phyloP scores from a whole-genome alignment of 1,284 basidiomycete genomes.

The Sporisorium graminicola region DNA sequence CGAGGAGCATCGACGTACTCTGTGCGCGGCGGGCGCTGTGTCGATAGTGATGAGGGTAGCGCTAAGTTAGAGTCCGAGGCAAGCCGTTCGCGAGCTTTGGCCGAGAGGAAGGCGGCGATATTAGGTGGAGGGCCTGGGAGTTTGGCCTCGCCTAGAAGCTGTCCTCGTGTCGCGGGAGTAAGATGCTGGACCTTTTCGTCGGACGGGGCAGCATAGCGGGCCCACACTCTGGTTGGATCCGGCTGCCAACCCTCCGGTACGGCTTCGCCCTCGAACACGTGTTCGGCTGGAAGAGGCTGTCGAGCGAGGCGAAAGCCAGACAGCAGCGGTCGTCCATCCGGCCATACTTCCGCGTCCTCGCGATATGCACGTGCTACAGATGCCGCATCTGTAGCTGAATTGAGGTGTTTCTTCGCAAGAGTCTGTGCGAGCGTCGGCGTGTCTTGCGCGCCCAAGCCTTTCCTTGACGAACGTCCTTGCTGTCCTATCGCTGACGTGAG shows the following conservation, averaged over 20 bases:
- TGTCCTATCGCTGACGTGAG: neutral
- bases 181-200: constrained; percentile 29
- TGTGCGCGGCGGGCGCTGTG: constrained; percentile 31
- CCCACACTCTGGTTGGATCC: constrained; percentile 83
- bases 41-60: constrained; percentile 20
- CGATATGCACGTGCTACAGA: neutral
- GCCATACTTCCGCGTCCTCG: constrained; percentile 71
- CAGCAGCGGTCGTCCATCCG: constrained; percentile 81
- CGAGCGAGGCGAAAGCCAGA: constrained; percentile 81
- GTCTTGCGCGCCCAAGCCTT: constrained; percentile 77
- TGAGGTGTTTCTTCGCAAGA: neutral
- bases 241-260: constrained; percentile 85
- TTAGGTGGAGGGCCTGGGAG: constrained; percentile 80
- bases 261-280: constrained; percentile 80
- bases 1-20: constrained; percentile 74
- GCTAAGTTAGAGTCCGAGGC: constrained; percentile 74
- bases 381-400: neutral
- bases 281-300: constrained; percentile 79
- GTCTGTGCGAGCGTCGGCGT: constrained; percentile 8
- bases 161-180: constrained; percentile 78
- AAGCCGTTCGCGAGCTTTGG: constrained; percentile 87
- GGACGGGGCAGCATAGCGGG: constrained; percentile 33
- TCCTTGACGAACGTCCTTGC: constrained; percentile 64
- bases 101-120: constrained; percentile 91
- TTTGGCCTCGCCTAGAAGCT: constrained; percentile 83